Evolutionary conservation across 768 basidiomycete species (phyloP), one percentile per base, ranked within the genome.

Genomic region (Mycena sanguinolenta): DNA sequence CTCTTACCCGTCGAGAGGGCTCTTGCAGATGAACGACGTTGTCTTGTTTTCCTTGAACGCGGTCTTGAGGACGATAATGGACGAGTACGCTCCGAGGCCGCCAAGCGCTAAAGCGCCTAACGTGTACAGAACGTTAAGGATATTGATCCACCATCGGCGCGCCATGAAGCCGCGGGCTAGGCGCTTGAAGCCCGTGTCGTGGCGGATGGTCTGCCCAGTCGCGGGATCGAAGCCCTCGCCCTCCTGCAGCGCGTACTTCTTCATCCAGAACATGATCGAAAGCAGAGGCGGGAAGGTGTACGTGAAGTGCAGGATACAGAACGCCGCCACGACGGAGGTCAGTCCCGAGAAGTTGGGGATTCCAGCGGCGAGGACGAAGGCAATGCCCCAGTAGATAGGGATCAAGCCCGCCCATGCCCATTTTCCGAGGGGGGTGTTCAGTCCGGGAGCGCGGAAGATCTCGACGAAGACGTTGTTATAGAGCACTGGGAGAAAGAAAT

Each of bases 201-300:
- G 53, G 39, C 38, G 63, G 63, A 64, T 19, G 28, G 63, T 64
- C 39, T 64, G 54, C 27, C 63, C 63, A 4, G 53, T 64, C 53
- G 63, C 23, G 30, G 63, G 63, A 46, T 64, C 39, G 42, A 32
- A 64, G 13, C 63, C 63, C 54, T 64, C 63, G 13, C 63, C 63
- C 53, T 64, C 63, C 28, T 34, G 63, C 63, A 64, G n/a, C 52
- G 63, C 63, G 54, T 64, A 54, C 17, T 42, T 42, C 39, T 64
- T 64, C 63, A 64, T 64, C 63, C 63, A 64, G 28, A 64, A 64
- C 63, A 34, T 34, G 0, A 64, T 12, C 53, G 63, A 64, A 19
- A 64, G 63, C 54, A 64, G 7, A n/a, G 63, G 63, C n/a, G 63
- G 63, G 54, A 64, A 64, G n/a, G 63, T 64, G 63, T 64, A 64